These are phyloP conservation scores for Serendipita sp. DNA, from an alignment of 1,284 basidiomycete genomes.

Conservation along the genomic window DNA sequence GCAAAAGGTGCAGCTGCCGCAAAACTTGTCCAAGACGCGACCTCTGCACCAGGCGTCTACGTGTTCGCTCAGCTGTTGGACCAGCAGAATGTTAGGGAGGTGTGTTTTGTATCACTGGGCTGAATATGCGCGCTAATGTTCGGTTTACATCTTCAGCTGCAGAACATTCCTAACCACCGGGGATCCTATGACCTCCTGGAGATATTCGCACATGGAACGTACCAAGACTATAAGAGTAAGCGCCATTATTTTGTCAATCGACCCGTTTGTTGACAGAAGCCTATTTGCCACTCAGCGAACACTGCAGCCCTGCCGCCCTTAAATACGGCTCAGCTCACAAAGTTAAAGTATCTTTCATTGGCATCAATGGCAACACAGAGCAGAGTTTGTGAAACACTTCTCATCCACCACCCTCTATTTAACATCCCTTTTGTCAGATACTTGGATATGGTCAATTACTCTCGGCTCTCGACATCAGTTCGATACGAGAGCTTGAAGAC, in stretches of 20 bases:
- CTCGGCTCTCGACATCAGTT: conserved; percentile 51
- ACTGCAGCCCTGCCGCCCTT: conserved; percentile 53
- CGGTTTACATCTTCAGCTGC: conserved; percentile 34
- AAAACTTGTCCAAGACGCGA: conserved; percentile 75
- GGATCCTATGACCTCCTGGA: conserved; percentile 52
- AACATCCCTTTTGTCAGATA: conserved; percentile 32
- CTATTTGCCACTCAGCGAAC: conserved; percentile 33
- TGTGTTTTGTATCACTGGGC: conserved; percentile 22
- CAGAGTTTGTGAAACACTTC: conserved; percentile 38
- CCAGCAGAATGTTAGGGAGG: conserved; percentile 69
- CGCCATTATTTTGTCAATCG: background rate
- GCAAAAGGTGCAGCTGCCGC: conserved; percentile 84
- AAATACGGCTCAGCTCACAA: conserved; percentile 57
- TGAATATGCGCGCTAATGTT: background rate
- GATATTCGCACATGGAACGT: conserved; percentile 81
- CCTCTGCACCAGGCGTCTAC: conserved; percentile 76
- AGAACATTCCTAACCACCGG: conserved; percentile 41
- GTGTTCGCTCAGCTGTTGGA: conserved; percentile 82
- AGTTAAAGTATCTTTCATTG: conserved; percentile 85
- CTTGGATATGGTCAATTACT: conserved; percentile 59
- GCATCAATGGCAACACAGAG: conserved; percentile 62
- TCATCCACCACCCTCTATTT: conserved; percentile 10
- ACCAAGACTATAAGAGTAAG: conserved; percentile 54
- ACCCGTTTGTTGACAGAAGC: background rate
- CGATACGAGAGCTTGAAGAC: conserved; percentile 79